These are phyloP conservation scores for Xylaria curta DNA, from an alignment of 495 filamentous ascomycete genomes.

Conservation along the genomic window DNA sequence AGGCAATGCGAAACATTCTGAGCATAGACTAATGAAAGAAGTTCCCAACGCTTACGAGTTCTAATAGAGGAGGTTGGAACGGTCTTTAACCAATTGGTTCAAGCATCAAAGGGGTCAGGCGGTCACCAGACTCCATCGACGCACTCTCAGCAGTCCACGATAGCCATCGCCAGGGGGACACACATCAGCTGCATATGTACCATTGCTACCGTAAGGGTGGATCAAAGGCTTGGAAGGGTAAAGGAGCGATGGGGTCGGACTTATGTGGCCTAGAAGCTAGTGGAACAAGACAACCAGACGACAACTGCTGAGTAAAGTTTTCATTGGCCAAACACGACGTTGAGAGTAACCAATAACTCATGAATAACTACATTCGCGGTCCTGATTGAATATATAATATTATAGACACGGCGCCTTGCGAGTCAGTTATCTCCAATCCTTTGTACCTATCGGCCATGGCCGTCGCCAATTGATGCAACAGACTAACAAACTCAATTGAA, in stretches of 20 bases:
- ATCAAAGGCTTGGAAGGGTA: conserved; percentile 14
- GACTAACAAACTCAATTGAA: neutral
- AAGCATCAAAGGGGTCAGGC: neutral
- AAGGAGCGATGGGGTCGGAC: conserved; percentile 16
- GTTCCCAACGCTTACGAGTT: conserved; percentile 4
- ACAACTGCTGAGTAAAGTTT: neutral
- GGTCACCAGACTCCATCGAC: conserved; percentile 21
- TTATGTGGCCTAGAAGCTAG: conserved; percentile 6
- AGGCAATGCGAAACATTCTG: conserved; percentile 25
- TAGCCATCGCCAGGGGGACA: conserved; percentile 13
- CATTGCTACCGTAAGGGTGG: conserved; percentile 14
- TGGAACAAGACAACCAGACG: conserved; percentile 3
- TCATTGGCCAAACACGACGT: neutral
- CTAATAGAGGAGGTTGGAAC: neutral
- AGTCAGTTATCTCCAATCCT: neutral
- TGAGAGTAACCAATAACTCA: neutral
- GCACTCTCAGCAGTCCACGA: conserved; percentile 27
- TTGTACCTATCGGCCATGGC: neutral
- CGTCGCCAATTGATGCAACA: conserved; percentile 5
- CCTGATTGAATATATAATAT: conserved; percentile 23
- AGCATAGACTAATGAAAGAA: neutral
- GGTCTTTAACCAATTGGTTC: conserved; percentile 9
- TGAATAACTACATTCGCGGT: neutral
- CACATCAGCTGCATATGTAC: conserved; percentile 22
- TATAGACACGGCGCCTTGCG: conserved; percentile 8